Evolutionary conservation across 306 rosid genomes (phyloP).

Genomic region (Sesbania bispinosa): DNA sequence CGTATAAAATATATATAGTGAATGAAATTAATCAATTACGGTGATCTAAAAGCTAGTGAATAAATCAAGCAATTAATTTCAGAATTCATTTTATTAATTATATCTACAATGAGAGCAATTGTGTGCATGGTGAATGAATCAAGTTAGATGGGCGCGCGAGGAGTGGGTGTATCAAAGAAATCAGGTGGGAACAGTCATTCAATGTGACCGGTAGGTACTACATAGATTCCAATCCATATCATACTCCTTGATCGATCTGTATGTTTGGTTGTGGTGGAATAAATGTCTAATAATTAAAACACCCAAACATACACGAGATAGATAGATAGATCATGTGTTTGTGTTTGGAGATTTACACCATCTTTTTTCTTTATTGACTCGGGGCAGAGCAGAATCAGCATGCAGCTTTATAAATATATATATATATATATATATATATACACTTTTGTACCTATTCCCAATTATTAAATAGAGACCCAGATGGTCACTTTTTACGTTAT

Average conservation of each 20-base stretch:
- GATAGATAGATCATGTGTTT: slow-evolving; percentile 19
- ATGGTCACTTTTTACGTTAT: no score
- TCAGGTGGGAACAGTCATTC: not conserved
- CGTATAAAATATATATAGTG: not conserved
- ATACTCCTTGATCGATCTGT: not conserved
- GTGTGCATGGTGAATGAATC: not conserved
- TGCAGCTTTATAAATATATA: no score
- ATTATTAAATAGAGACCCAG: not conserved
- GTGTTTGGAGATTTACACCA: slow-evolving; percentile 10
- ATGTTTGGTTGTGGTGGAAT: slow-evolving; percentile 27
- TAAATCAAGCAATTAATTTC: not conserved
- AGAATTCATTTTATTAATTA: not conserved
- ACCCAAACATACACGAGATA: not conserved
- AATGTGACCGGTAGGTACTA: slow-evolving; percentile 12
- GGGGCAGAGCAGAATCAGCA: slow-evolving; percentile 11
- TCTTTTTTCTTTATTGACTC: not conserved
- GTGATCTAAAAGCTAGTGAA: no score
- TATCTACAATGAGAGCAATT: not conserved
- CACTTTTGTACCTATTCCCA: not conserved
- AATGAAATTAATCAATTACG: not conserved
- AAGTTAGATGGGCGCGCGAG: not conserved
- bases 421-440: no score
- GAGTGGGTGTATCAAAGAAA: not conserved
- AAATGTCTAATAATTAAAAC: slow-evolving; percentile 21
- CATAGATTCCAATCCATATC: no score